Evolutionary conservation across 1,139 yeast species (phyloP).

Genomic region (Taphrina wiesneri): DNA sequence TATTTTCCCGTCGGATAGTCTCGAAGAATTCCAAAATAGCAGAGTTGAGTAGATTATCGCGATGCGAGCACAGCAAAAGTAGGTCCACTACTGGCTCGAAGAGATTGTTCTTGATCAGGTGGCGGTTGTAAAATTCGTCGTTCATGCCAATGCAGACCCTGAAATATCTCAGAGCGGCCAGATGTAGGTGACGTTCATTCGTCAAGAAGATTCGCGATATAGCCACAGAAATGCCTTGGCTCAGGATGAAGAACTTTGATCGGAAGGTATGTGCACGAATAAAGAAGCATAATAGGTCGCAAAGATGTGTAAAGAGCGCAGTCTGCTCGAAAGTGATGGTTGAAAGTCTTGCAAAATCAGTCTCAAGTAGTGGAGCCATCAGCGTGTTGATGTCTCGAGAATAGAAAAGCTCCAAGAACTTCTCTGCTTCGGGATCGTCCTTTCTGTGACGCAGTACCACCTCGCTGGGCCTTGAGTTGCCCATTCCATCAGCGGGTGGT

Average conservation of each 20-base stretch:
- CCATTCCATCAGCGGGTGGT: constrained; percentile 36
- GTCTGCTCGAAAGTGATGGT: constrained; percentile 26
- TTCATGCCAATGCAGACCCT: constrained; percentile 60
- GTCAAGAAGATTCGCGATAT: constrained; percentile 44
- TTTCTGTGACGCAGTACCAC: constrained; percentile 37
- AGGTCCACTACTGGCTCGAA: constrained; percentile 56
- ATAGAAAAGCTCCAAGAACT: constrained; percentile 65
- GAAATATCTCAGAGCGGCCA: constrained; percentile 53
- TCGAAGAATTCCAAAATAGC: constrained; percentile 73
- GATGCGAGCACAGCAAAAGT: constrained; percentile 54
- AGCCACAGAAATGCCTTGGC: constrained; percentile 39
- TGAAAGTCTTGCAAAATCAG: constrained; percentile 40
- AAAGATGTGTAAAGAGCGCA: constrained; percentile 37
- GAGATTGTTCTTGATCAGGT: constrained; percentile 59
- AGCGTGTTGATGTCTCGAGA: constrained; percentile 60
- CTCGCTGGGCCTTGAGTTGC: constrained; percentile 34
- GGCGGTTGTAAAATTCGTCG: constrained; percentile 60
- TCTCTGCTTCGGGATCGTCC: constrained; percentile 50
- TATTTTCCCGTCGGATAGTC: constrained; percentile 49
- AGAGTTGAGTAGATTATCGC: constrained; percentile 70
- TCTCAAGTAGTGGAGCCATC: constrained; percentile 54
- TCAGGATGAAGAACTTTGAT: constrained; percentile 37
- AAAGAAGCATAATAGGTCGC: constrained; percentile 41
- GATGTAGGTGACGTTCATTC: constrained; percentile 39
- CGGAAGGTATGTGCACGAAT: constrained; percentile 40